Evolutionary conservation across 2,329 filamentous ascomycete species (phyloP).

Genomic region (Fusarium algeriense): DNA sequence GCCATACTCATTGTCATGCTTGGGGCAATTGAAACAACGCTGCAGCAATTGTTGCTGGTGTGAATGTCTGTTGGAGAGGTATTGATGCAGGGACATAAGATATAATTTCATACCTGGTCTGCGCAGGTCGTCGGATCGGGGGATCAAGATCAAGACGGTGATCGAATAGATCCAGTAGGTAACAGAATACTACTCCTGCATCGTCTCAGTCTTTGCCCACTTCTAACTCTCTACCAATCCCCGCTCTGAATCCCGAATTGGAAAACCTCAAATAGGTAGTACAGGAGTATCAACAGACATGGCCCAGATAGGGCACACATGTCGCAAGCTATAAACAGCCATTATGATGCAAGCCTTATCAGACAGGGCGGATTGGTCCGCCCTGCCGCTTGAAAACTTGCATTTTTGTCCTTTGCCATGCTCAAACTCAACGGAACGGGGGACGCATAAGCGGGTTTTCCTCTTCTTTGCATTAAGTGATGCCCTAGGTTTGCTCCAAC

Average conservation of each 20-base stretch:
- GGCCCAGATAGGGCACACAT: slow-evolving; percentile 28
- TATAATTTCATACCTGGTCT: slow-evolving; percentile 21
- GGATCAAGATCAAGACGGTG: not conserved
- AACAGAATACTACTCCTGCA: not conserved
- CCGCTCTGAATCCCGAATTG: slow-evolving; percentile 13
- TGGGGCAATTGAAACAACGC: slow-evolving; percentile 17
- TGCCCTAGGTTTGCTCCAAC: slow-evolving; percentile 2
- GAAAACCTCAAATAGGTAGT: slow-evolving; percentile 29
- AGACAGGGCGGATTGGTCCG: slow-evolving; percentile 19
- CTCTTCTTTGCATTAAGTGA: slow-evolving; percentile 9
- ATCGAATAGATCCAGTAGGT: not conserved
- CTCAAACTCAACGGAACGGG: slow-evolving; percentile 13
- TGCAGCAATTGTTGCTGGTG: slow-evolving; percentile 19
- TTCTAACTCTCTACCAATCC: slow-evolving; percentile 13
- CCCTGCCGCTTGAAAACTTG: slow-evolving; percentile 27
- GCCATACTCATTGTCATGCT: slow-evolving; percentile 20
- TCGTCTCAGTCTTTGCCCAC: not conserved
- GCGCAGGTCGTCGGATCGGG: not conserved
- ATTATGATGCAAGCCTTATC: slow-evolving; percentile 25
- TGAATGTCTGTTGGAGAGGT: slow-evolving; percentile 11
- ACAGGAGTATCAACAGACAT: slow-evolving; percentile 38
- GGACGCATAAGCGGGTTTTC: not conserved
- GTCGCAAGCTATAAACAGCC: slow-evolving; percentile 39
- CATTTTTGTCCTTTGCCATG: slow-evolving; percentile 14
- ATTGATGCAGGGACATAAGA: slow-evolving; percentile 17